Evolutionary conservation across 129 eudicot species (phyloP), one percentile per base, ranked within the genome.

Genomic region (Rutidosis leptorrhynchoides): DNA sequence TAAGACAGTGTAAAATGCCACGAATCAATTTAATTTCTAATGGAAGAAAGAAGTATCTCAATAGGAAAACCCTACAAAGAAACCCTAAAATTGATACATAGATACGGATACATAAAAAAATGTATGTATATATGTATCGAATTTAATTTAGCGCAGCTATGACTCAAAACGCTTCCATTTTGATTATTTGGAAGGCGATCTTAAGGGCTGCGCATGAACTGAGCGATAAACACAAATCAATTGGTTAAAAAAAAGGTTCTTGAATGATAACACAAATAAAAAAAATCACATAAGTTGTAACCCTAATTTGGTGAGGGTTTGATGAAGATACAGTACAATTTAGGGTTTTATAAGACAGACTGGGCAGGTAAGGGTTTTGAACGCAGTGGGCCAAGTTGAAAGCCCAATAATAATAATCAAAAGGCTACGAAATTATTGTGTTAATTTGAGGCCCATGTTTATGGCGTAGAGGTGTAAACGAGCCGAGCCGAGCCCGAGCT

Each of bases 151-250:
- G 96, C 90, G 96, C 84, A 49, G 96, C 96, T 81, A 89, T 89
- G 96, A 89, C 96, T 89, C 96, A 77, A 89, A 89, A 83, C 95
- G 96, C 95, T 89, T 86, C 95, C 96, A 86, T 86, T 62, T 76
- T 5, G 54, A 25, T n/a, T 35, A n/a, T 53, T 28, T 71, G 89
- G 87, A 88, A 88, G 92, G 92, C 96, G 96, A 88, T 88, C 96
- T 88, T 80, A 88, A 88, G 96, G 92, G 91, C 96, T 71, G 86
- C 89, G 96, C 91, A 45, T 58, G 0, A 22, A 48, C 65, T 49
- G 1, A 55, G 15, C 1, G 0, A 51, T 2, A 10, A 20, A 35
- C 29, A 43, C 16, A 24, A 26, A 58, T n/a, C 3, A 19, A 56
- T 69, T 16, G 46, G 46, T 11, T 15, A 40, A 40, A 40, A 12